Base-by-base conservation (phyloP, 352 stramenopile species). In the Phytophthora hybrid region DNA sequence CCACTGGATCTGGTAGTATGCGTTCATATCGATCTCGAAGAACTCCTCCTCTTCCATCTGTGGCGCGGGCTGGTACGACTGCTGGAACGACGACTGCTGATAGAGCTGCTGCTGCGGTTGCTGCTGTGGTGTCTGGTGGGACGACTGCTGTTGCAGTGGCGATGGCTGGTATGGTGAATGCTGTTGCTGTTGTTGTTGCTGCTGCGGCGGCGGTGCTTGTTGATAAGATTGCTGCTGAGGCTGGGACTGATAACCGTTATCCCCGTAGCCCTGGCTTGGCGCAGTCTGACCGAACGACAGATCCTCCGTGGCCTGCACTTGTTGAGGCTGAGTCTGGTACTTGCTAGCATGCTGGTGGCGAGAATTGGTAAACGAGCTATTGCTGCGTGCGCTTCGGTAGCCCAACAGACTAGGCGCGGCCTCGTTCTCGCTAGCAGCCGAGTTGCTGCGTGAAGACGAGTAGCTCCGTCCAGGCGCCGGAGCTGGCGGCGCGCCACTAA, bases 1-100 rank as follows among this genome's bases (percentile, higher is more conserved):
- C 89, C 89, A 95, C 73, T 91, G 80, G 59, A 95, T 86, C 59
- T 87, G 79, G 65, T 93, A 95, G 74, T 92, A 93, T 47, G 85
- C 85, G 18, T 81, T 77, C 60, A 84, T 74, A 49, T 95, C 86
- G 47, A 94, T 81, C 55, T 77, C 77, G 59, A 91, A 92, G 54
- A 85, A 83, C 37, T 91, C 83, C 10, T 84, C 77, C 16, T 83
- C 75, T 31, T 79, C 74, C 51, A 78, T 75, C 57, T 72, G 73
- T 19, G 65, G 51, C 11, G 64, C 29, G 8, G 64, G 61, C 37
- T 63, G 67, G 32, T 64, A 69, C 49, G 69, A n/a, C n/a, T n/a
- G n/a, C n/a, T n/a, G n/a, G n/a, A n/a, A n/a, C n/a, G n/a, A 69
- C 37, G 46, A 61, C 29, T 70, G 65, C 56, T 76, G 65, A 52